Evolutionary conservation across 1,139 yeast genomes (phyloP).

Genomic region (Kazachstania sp.): DNA sequence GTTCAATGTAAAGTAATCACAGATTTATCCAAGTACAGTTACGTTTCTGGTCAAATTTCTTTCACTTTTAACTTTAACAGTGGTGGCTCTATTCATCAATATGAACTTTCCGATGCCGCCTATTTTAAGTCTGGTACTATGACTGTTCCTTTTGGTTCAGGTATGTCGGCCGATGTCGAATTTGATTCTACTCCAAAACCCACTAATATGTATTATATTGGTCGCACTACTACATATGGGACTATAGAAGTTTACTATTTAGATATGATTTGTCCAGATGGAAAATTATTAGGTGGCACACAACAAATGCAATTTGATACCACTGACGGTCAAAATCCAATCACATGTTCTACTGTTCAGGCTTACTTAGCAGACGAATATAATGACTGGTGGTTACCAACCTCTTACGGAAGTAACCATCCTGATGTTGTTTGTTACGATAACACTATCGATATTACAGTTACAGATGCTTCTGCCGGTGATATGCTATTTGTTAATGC

Average conservation of each 20-base stretch:
- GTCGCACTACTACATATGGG: constrained; percentile 29
- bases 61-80: constrained; percentile 27
- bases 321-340: constrained; percentile 13
- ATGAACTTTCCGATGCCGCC: constrained; percentile 28
- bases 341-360: constrained; percentile 28
- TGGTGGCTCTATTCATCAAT: constrained; percentile 29
- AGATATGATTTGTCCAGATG: constrained; percentile 29
- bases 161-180: constrained; percentile 21
- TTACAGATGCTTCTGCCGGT: constrained; percentile 17
- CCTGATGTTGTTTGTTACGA: constrained; percentile 19
- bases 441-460: constrained; percentile 15
- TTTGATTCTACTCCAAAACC: constrained; percentile 19
- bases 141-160: constrained; percentile 15
- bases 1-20: constrained; percentile 25
- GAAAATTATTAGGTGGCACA: constrained; percentile 25
- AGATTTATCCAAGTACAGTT: constrained; percentile 16
- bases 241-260: constrained; percentile 29
- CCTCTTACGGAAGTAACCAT: constrained; percentile 11
- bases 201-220: constrained; percentile 19
- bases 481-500: constrained; percentile 26
- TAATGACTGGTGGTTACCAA: constrained; percentile 31
- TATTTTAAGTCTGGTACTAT: constrained; percentile 23
- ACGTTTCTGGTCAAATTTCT: constrained; percentile 25
- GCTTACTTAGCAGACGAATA: constrained; percentile 22
- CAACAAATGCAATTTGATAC: constrained; percentile 23